A percentile compares a stretch with the other conserved stretches of the same genome.
phyloP scores from a whole-genome alignment of 805 yeast genomes.

The Pichia kluyveri region DNA sequence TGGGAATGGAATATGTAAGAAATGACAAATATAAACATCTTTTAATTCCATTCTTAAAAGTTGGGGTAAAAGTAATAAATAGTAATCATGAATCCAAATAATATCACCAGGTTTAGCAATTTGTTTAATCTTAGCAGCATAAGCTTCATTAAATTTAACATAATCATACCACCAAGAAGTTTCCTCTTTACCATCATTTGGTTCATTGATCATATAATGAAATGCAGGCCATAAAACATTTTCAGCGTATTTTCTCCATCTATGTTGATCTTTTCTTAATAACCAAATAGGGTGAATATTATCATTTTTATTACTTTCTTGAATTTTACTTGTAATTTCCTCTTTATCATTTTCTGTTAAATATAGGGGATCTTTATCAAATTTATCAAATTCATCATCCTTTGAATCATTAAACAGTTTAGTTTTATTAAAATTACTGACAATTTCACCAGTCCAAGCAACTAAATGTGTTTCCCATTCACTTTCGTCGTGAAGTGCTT shows the following conservation, averaged over 20 bases:
- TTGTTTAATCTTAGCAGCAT: constrained; percentile 64
- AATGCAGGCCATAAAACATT: constrained; percentile 88
- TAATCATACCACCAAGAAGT: constrained; percentile 78
- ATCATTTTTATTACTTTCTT: constrained; percentile 36
- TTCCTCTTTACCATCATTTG: constrained; percentile 61
- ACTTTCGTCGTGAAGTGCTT: constrained; percentile 51
- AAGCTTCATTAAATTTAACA: constrained; percentile 83
- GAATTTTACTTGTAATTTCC: constrained; percentile 38
- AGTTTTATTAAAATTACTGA: not conserved
- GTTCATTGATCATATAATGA: constrained; percentile 81
- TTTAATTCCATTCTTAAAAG: constrained; percentile 70
- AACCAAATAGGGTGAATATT: constrained; percentile 85
- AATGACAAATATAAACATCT: constrained; percentile 66
- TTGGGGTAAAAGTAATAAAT: constrained; percentile 73
- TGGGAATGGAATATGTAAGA: constrained; percentile 89
- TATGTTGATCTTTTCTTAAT: constrained; percentile 61
- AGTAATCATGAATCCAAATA: constrained; percentile 89
- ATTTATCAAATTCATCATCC: constrained; percentile 23
- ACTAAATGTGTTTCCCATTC: constrained; percentile 83
- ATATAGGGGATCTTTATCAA: constrained; percentile 45
- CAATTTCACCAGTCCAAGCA: constrained; percentile 93
- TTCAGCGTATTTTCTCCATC: constrained; percentile 90
- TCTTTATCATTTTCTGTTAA: constrained; percentile 46
- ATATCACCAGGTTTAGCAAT: constrained; percentile 83
- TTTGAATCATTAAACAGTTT: not conserved